Evolutionary conservation across 164 flowering plant genomes (phyloP).

Genomic region (Piper betle): DNA sequence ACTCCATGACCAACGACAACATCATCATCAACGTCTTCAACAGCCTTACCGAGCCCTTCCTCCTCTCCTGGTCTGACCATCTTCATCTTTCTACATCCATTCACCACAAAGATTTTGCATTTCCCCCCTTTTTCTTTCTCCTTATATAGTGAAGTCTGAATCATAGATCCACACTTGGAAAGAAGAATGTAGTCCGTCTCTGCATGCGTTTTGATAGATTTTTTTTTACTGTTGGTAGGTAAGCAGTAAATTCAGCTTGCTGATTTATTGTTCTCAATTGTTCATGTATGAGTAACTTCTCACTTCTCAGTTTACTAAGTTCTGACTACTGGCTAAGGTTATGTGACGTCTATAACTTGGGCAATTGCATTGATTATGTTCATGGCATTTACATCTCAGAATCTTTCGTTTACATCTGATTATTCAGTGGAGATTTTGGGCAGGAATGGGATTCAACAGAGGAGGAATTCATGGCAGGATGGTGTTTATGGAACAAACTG

Average conservation of each 20-base stretch:
- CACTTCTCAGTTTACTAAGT: not conserved
- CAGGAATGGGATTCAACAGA: slow-evolving; percentile 85
- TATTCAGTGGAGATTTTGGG: too few species aligned
- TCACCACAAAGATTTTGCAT: not conserved
- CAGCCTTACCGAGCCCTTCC: not conserved
- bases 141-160: too few species aligned
- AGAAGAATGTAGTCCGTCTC: not conserved
- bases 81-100: not conserved
- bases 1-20: not conserved
- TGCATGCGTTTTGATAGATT: not conserved
- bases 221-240: not conserved
- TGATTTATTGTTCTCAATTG: not conserved
- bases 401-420: too few species aligned
- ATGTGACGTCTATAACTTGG: too few species aligned
- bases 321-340: too few species aligned
- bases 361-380: too few species aligned
- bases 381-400: too few species aligned
- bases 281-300: not conserved
- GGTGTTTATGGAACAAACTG: slow-evolving; percentile 91
- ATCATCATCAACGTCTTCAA: slow-evolving; percentile 1
- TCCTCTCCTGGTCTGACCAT: not conserved
- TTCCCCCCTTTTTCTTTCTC: not conserved
- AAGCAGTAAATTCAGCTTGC: not conserved
- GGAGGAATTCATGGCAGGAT: slow-evolving; percentile 93
- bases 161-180: not conserved